phyloP scores from a whole-genome alignment of 495 filamentous ascomycete species.

The Halenospora varia region DNA sequence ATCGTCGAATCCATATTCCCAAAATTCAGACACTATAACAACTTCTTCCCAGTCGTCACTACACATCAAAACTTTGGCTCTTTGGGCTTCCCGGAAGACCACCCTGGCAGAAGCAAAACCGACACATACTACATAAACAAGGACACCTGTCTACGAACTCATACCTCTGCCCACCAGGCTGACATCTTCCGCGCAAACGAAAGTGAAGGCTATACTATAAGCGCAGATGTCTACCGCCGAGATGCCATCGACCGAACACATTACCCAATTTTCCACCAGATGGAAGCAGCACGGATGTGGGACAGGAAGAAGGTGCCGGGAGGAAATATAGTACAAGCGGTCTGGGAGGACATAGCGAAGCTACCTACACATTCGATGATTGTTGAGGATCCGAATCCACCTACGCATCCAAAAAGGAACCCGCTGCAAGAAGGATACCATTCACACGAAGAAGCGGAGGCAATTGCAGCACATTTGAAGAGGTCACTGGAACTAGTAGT shows the following conservation, averaged over 20 bases:
- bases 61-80: slow-evolving; percentile 92
- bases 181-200: slow-evolving; percentile 74
- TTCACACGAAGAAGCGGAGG: slow-evolving; percentile 70
- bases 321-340: slow-evolving; percentile 56
- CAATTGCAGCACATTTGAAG: slow-evolving; percentile 83
- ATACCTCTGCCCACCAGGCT: slow-evolving; percentile 90
- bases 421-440: slow-evolving; percentile 69
- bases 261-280: slow-evolving; percentile 97
- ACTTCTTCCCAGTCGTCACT: slow-evolving; percentile 79
- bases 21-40: slow-evolving; percentile 70
- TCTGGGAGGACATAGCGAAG: slow-evolving; percentile 58
- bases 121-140: slow-evolving; percentile 97
- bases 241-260: slow-evolving; percentile 93
- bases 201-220: slow-evolving; percentile 79
- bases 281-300: slow-evolving; percentile 94
- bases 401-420: slow-evolving; percentile 74
- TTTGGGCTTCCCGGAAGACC: slow-evolving; percentile 83
- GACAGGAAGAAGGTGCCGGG: slow-evolving; percentile 57
- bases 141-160: slow-evolving; percentile 80
- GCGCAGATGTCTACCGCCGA: slow-evolving; percentile 93
- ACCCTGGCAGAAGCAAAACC: slow-evolving; percentile 79
- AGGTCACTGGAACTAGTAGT: slow-evolving; percentile 84
- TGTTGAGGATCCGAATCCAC: slow-evolving; percentile 83
- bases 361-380: slow-evolving; percentile 68
- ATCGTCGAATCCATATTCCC: slow-evolving; percentile 91